Evolutionary conservation across 345 rosid genomes (phyloP).

Genomic region (Acer negundo): DNA sequence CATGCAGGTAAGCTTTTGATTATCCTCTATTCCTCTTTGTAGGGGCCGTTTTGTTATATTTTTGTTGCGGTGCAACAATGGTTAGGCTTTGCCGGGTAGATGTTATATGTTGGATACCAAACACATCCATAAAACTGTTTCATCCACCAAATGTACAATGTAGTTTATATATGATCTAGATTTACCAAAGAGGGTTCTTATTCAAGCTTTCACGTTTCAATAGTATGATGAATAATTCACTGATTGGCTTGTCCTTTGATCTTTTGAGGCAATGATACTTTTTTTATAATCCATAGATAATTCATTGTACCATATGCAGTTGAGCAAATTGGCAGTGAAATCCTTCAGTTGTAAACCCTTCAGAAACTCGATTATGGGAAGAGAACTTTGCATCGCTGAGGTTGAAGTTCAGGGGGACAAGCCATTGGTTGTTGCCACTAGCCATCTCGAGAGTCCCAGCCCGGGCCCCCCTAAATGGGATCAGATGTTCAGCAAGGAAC

Average conservation of each 20-base stretch:
- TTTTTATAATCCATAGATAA: not conserved
- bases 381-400: constrained; percentile 77
- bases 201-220: not conserved
- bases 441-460: constrained; percentile 98
- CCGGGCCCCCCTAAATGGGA: constrained; percentile 95
- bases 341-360: constrained; percentile 64
- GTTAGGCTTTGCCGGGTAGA: not conserved
- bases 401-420: constrained; percentile 58
- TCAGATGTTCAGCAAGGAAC: constrained; percentile 95
- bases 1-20: constrained; percentile 60
- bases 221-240: not conserved
- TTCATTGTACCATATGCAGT: constrained; percentile 42
- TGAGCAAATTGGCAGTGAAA: constrained; percentile 77
- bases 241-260: not conserved
- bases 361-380: constrained; percentile 78
- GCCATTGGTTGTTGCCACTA: constrained; percentile 73
- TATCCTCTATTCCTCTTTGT: not conserved
- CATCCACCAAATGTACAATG: too few species aligned
- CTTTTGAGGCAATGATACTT: not conserved
- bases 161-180: not conserved
- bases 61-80: not conserved
- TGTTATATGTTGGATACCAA: not conserved
- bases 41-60: not conserved
- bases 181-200: not conserved
- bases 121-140: not conserved